Conservation (phyloP, 2,329 filamentous ascomycete genomes). For the Penicillium sp. region DNA sequence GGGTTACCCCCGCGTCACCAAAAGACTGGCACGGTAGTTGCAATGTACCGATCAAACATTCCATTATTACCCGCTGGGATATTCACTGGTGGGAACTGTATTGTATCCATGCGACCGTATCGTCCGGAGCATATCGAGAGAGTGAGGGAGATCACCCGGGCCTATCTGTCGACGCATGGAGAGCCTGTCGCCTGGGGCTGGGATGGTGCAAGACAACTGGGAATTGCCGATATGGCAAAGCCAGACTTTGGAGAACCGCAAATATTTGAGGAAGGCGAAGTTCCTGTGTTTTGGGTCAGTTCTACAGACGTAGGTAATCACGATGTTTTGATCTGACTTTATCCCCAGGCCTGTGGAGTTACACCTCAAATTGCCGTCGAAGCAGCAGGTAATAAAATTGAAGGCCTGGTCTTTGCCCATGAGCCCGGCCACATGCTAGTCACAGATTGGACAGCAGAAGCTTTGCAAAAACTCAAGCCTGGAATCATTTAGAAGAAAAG, state of each 20-base stretch:
- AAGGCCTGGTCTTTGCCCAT: constrained; percentile 60
- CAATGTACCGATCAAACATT: constrained; percentile 61
- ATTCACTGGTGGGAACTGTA: constrained; percentile 54
- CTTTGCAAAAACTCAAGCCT: constrained; percentile 27
- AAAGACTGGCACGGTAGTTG: constrained; percentile 49
- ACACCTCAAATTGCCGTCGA: constrained; percentile 65
- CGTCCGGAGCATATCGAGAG: constrained; percentile 47
- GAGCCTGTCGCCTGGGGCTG: constrained; percentile 66
- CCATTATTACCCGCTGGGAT: constrained; percentile 58
- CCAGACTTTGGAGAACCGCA: constrained; percentile 59
- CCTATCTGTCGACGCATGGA: constrained; percentile 58
- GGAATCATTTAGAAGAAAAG: neutral
- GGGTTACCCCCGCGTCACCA: constrained; percentile 55
- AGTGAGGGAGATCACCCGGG: constrained; percentile 56
- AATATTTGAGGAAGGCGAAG: constrained; percentile 37
- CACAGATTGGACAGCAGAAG: constrained; percentile 50
- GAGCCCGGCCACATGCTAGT: constrained; percentile 62
- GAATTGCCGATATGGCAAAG: constrained; percentile 52
- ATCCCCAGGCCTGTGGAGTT: constrained; percentile 64
- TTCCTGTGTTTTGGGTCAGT: constrained; percentile 34
- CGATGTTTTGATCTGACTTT: constrained; percentile 51
- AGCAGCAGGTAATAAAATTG: constrained; percentile 45
- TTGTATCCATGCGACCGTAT: constrained; percentile 65
- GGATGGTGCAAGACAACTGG: constrained; percentile 52
- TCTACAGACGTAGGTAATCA: neutral